Evolutionary conservation across 106 monocot genomes (phyloP).

Genomic region (Dioscorea zingiberensis): DNA sequence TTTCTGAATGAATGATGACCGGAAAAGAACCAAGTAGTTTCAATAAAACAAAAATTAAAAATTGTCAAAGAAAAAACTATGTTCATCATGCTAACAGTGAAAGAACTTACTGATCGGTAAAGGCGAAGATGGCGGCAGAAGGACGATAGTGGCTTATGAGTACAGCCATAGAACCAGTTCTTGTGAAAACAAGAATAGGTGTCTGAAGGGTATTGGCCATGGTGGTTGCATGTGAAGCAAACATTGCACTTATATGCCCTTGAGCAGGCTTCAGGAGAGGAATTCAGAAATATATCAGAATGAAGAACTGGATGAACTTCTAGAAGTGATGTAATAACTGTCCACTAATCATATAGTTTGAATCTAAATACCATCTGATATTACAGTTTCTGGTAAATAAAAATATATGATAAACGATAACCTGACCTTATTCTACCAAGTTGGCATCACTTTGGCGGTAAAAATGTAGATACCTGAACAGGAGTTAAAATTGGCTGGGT

Average conservation of each 20-base stretch:
- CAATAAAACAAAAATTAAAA: not conserved
- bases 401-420: too few species aligned
- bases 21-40: not conserved
- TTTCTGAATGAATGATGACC: not conserved
- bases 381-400: too few species aligned
- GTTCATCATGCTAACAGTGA: not conserved
- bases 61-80: not conserved
- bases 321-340: too few species aligned
- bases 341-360: too few species aligned
- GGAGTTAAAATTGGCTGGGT: slow-evolving; percentile 19
- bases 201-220: slow-evolving; percentile 68
- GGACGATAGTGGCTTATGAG: slow-evolving; percentile 88
- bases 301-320: too few species aligned
- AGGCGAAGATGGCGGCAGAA: slow-evolving; percentile 68
- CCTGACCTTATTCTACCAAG: too few species aligned
- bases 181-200: slow-evolving; percentile 94
- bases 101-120: slow-evolving; percentile 79
- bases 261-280: slow-evolving; percentile 33
- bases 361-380: too few species aligned
- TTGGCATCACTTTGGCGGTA: too few species aligned
- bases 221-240: slow-evolving; percentile 79
- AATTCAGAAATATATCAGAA: not conserved
- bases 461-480: slow-evolving; percentile 22
- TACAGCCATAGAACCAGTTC: slow-evolving; percentile 91
- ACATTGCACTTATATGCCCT: slow-evolving; percentile 70